Percentiles rank a stretch among this genome's conserved stretches.
These are phyloP conservation scores for Stemphylium vesicarium DNA, from an alignment of 2,329 filamentous ascomycete genomes.

Conservation along the genomic window DNA sequence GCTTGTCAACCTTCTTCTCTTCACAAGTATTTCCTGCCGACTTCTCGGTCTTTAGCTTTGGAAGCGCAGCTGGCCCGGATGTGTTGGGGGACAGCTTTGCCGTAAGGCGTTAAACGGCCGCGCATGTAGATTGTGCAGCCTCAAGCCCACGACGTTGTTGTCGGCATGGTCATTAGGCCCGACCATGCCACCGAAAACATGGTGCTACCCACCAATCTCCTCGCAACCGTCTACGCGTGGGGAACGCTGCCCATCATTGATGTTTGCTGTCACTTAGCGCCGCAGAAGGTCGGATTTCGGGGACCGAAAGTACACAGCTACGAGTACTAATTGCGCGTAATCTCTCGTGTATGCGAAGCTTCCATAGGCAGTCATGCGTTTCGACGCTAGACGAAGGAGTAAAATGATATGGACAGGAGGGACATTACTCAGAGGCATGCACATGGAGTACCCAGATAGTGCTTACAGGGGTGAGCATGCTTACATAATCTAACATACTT, in stretches of 20 bases:
- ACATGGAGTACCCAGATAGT: not conserved
- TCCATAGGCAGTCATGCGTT: not conserved
- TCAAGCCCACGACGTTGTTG: not conserved
- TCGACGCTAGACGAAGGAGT: not conserved
- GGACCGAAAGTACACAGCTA: not conserved
- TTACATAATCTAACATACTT: conserved; percentile 3
- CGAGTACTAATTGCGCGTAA: not conserved
- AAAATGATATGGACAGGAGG: not conserved
- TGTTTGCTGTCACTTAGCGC: not conserved
- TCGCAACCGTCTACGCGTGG: not conserved
- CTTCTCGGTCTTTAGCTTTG: not conserved
- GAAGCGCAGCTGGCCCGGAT: not conserved
- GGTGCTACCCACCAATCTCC: not conserved
- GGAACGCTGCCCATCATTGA: not conserved
- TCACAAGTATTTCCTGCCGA: too few species aligned
- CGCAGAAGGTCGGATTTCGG: conserved; percentile 10
- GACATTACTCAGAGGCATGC: not conserved
- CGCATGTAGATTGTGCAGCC: not conserved
- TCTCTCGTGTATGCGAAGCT: not conserved
- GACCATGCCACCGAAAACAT: not conserved
- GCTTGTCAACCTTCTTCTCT: too few species aligned
- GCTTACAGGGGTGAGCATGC: not conserved
- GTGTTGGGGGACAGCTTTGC: not conserved
- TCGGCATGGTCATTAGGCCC: not conserved
- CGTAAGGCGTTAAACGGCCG: not conserved